Evolutionary conservation across 23 red algal genomes (phyloP).

Genomic region (Pyropia yezoensis): DNA sequence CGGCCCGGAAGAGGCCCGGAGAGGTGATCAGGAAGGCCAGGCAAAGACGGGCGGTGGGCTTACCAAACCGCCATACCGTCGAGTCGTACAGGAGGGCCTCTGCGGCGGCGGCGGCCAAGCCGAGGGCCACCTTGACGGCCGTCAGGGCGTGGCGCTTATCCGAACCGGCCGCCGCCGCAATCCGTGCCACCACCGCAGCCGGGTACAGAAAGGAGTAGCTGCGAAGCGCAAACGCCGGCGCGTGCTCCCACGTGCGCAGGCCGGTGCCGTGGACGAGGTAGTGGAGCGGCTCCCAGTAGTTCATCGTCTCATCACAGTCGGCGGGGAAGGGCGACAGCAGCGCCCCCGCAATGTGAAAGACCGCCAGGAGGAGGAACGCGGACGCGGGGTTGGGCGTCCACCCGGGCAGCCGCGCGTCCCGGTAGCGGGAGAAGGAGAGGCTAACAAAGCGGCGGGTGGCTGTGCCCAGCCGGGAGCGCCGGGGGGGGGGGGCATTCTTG

Average conservation of each 20-base stretch:
- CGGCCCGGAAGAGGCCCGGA: conserved; percentile 62
- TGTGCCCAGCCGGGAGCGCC: no score
- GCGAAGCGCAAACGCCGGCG: conserved; percentile 66
- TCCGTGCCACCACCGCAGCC: conserved; percentile 11
- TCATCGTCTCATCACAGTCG: conserved; percentile 94
- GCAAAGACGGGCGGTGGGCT: conserved; percentile 5
- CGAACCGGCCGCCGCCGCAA: conserved; percentile 1
- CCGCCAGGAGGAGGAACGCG: conserved; percentile 2
- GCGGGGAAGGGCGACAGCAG: conserved; percentile 36
- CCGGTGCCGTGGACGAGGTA: conserved; percentile 52
- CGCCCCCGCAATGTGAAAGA: conserved; percentile 7
- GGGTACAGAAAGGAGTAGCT: conserved; percentile 69
- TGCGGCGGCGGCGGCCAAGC: conserved; percentile 11
- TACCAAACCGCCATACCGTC: conserved; percentile 15
- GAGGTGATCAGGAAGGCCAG: conserved; percentile 44
- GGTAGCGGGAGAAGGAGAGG: no score
- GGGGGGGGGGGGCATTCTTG: no score
- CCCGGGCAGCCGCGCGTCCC: no score
- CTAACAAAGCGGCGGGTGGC: no score
- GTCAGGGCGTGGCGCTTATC: conserved; percentile 40
- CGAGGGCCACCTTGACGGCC: conserved; percentile 14
- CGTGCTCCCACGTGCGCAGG: conserved; percentile 92
- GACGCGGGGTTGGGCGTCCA: no score
- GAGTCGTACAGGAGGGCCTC: conserved; percentile 37
- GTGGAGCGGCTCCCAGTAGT: conserved; percentile 98